phyloP scores from a whole-genome alignment of 768 basidiomycete genomes.

The Lactarius hengduanensis region DNA sequence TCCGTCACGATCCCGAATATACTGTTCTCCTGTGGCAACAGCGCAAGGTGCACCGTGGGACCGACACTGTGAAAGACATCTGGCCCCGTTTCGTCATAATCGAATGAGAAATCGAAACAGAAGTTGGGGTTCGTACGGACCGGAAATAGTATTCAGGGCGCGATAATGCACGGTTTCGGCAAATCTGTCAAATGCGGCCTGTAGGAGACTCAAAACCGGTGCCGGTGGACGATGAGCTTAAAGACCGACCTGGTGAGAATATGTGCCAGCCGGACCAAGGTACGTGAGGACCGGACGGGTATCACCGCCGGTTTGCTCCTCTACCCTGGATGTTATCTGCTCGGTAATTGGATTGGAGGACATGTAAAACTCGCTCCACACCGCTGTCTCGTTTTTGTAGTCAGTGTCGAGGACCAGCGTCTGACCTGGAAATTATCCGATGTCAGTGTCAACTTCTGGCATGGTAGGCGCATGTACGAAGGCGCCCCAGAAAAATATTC shows the following conservation, averaged over 20 bases:
- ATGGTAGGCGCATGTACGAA: not conserved
- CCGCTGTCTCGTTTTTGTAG: not conserved
- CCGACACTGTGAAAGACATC: constrained; percentile 60
- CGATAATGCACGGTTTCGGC: constrained; percentile 44
- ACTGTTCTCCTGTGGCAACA: constrained; percentile 82
- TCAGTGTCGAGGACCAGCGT: not conserved
- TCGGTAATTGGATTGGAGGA: not conserved
- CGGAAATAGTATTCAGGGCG: constrained; percentile 24
- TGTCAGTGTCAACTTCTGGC: not conserved
- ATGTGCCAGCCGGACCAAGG: constrained; percentile 69
- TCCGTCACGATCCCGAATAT: constrained; percentile 72
- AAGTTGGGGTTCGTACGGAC: constrained; percentile 22
- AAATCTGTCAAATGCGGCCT: constrained; percentile 52
- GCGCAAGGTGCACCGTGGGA: constrained; percentile 46
- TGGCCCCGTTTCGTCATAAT: constrained; percentile 33
- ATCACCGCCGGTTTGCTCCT: not conserved
- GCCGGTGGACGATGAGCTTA: constrained; percentile 30
- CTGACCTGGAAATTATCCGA: not conserved
- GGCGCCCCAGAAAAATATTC: not conserved
- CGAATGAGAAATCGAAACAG: not conserved
- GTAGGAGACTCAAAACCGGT: constrained; percentile 9
- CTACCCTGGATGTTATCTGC: not conserved
- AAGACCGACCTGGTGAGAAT: constrained; percentile 57
- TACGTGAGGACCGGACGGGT: constrained; percentile 43
- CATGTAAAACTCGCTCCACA: not conserved